Percentiles rank a stretch among this genome's conserved stretches.
phyloP scores from a whole-genome alignment of 257 asterid species.

The Przewalskia tangutica region DNA sequence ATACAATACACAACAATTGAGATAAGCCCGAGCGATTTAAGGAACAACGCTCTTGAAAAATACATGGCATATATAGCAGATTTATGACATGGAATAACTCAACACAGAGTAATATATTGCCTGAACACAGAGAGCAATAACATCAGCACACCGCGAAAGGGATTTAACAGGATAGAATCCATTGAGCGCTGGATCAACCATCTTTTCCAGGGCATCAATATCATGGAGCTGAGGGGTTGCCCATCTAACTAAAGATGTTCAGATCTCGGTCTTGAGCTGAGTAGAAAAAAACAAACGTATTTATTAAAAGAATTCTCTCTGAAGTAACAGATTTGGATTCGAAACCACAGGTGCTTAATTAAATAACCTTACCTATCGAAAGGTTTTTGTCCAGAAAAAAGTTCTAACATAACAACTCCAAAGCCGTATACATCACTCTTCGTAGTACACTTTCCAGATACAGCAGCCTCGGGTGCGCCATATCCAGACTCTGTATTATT shows the following conservation, averaged over 20 bases:
- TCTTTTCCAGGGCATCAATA: slow-evolving; percentile 80
- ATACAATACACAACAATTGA: not conserved
- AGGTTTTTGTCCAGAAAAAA: slow-evolving; percentile 82
- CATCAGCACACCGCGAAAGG: slow-evolving; percentile 90
- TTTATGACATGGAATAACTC: not conserved
- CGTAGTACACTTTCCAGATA: slow-evolving; percentile 73
- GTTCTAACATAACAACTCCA: slow-evolving; percentile 93
- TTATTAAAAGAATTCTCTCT: not conserved
- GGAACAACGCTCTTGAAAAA: not conserved
- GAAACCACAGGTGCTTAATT: not conserved
- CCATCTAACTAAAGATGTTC: slow-evolving; percentile 98
- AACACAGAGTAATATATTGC: slow-evolving; percentile 18
- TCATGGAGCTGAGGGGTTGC: slow-evolving; percentile 97
- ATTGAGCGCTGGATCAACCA: slow-evolving; percentile 89
- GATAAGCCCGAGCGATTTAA: not conserved
- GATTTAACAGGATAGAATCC: slow-evolving; percentile 88
- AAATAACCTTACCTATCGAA: slow-evolving; percentile 50
- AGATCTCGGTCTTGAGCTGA: slow-evolving; percentile 69
- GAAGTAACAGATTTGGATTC: not conserved
- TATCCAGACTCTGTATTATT: slow-evolving; percentile 47
- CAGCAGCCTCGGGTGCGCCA: slow-evolving; percentile 80
- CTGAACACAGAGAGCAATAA: slow-evolving; percentile 92
- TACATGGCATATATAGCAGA: not conserved
- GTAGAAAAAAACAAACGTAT: not conserved
- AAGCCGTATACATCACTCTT: slow-evolving; percentile 91